phyloP scores from a whole-genome alignment of 805 yeast genomes.

The Candida alai region DNA sequence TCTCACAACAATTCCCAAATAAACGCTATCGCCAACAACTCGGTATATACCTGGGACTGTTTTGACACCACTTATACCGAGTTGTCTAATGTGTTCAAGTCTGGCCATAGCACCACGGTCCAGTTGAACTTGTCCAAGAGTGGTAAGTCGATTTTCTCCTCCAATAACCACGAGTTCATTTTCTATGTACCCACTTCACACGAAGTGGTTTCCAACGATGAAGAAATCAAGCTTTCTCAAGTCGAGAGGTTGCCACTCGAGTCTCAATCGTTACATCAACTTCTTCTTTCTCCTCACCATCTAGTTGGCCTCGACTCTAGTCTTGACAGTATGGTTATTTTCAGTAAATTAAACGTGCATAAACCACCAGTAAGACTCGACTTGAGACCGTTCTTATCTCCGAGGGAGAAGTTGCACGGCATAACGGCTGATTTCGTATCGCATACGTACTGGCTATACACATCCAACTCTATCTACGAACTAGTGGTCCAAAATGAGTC shows the following conservation, averaged over 20 bases:
- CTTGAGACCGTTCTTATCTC: constrained; percentile 8
- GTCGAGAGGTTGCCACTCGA: constrained; percentile 13
- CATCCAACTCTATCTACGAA: constrained; percentile 62
- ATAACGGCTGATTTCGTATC: constrained; percentile 25
- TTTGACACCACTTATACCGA: constrained; percentile 28
- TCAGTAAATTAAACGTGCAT: constrained; percentile 25
- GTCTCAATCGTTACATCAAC: constrained; percentile 7
- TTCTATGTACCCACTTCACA: constrained; percentile 12
- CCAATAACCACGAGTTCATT: constrained; percentile 14
- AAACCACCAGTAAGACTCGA: constrained; percentile 11
- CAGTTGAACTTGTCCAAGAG: not conserved
- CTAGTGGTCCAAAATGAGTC: constrained; percentile 66
- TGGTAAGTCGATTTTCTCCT: constrained; percentile 12
- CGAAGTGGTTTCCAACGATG: constrained; percentile 30
- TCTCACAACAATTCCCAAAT: constrained; percentile 22
- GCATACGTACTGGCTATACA: constrained; percentile 74
- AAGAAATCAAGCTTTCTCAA: constrained; percentile 21
- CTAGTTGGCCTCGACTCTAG: constrained; percentile 18
- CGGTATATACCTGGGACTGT: constrained; percentile 30
- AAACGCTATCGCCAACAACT: constrained; percentile 16
- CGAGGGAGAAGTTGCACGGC: constrained; percentile 19
- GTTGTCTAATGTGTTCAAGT: constrained; percentile 25
- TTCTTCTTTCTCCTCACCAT: constrained; percentile 30
- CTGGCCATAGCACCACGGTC: constrained; percentile 3
- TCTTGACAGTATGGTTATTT: constrained; percentile 17